Conservation (phyloP, 306 rosid species). For the Trifolium dubium region DNA sequence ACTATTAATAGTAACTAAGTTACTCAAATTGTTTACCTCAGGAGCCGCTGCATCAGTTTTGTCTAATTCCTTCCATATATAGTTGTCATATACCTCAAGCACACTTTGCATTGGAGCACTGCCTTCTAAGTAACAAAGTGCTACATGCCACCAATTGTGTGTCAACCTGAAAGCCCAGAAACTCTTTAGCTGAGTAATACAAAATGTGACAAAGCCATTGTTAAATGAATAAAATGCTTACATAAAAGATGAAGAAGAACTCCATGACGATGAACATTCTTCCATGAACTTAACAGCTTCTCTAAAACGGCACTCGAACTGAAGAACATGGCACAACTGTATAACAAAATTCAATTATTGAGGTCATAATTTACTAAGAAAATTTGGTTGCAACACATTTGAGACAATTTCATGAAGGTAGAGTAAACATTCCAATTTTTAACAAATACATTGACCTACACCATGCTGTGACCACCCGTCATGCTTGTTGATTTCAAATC, state of each 20-base stretch:
- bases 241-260: conserved; percentile 67
- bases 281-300: conserved; percentile 92
- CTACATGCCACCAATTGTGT: conserved; percentile 99
- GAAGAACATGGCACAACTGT: conserved; percentile 94
- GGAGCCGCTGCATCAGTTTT: conserved; percentile 54
- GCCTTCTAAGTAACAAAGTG: conserved; percentile 92
- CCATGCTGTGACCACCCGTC: conserved; percentile 91
- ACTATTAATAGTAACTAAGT: conserved; percentile 17
- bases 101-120: conserved; percentile 60
- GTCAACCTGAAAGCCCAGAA: conserved; percentile 66
- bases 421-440: conserved; percentile 22
- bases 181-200: conserved; percentile 24
- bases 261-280: conserved; percentile 79
- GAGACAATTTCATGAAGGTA: conserved; percentile 6
- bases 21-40: conserved; percentile 54
- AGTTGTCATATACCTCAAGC: conserved; percentile 67
- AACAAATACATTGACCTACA: conserved; percentile 54
- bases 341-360: conserved; percentile 37
- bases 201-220: conserved; percentile 23
- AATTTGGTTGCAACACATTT: conserved; percentile 10
- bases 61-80: conserved; percentile 88
- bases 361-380: conserved; percentile 12
- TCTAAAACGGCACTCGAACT: conserved; percentile 68
- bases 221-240: conserved; percentile 45
- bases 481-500: conserved; percentile 66